A percentile compares a stretch with the other conserved stretches of the same genome.
Evolutionary conservation across 768 basidiomycete genomes (phyloP).

Genomic region (Roridomyces roridus): DNA sequence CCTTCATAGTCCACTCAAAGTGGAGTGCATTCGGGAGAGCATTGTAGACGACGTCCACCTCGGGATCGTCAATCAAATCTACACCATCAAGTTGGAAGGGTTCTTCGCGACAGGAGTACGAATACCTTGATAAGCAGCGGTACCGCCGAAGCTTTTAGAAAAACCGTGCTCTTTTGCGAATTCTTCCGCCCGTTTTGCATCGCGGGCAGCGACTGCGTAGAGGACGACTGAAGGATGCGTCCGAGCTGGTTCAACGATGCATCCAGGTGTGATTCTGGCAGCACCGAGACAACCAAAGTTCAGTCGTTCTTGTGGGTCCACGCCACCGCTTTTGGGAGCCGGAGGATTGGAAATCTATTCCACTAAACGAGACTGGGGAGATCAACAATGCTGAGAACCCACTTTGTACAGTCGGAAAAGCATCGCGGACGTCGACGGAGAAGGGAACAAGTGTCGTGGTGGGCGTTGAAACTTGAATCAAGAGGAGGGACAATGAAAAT

Average conservation of each 20-base stretch:
- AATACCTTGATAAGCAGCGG: slow-evolving; percentile 51
- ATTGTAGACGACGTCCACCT: slow-evolving; percentile 64
- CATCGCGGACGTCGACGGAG: no score
- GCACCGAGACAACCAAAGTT: slow-evolving; percentile 21
- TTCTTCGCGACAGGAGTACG: no score
- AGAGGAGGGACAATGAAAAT: no score
- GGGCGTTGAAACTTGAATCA: no score
- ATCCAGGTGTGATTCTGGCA: slow-evolving; percentile 11
- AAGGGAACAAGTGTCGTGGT: no score
- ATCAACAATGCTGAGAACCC: no score
- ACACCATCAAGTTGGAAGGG: slow-evolving; percentile 9
- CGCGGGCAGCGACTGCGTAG: slow-evolving; percentile 54
- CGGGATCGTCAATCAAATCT: slow-evolving; percentile 58
- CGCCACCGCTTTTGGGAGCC: background rate
- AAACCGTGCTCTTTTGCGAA: slow-evolving; percentile 60
- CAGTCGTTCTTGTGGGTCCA: background rate
- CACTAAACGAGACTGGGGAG: no score
- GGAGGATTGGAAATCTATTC: slow-evolving; percentile 14
- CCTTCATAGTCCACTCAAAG: slow-evolving; percentile 72
- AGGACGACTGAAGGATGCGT: slow-evolving; percentile 53
- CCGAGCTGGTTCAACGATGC: slow-evolving; percentile 45
- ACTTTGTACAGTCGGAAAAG: no score
- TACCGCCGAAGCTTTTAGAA: slow-evolving; percentile 53
- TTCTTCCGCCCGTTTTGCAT: slow-evolving; percentile 42
- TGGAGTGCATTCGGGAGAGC: slow-evolving; percentile 67